Evolutionary conservation across 768 basidiomycete species (phyloP), one percentile per base, ranked within the genome.

Genomic region (Mycena latifolia): DNA sequence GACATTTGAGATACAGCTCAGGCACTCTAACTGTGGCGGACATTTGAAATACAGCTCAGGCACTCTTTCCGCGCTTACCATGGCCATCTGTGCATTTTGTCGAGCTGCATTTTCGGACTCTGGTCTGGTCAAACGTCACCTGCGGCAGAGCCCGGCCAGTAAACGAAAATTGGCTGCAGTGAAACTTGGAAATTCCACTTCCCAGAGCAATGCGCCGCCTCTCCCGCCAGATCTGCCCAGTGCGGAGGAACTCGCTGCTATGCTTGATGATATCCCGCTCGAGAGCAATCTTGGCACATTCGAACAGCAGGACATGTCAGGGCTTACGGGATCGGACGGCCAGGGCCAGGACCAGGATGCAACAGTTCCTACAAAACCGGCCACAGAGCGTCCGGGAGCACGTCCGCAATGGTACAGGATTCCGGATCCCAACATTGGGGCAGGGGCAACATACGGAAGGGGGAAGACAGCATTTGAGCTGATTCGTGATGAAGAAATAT

Each of bases 401-500:
- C 50, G 59, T 12, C 35, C 59, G 2, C 37, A 43, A 18, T 60
- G 46, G 47, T 24, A n/a, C 48, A 24, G 25, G 18, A 39, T 22
- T n/a, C 33, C 47, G n/a, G 41, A 28, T 8, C 2, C 8, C 0
- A 27, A 10, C 3, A 11, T 35, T 18, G 51, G 29, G 1, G 60
- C 60, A 22, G 60, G 60, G 0, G 60, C 52, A 2, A 61, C 60
- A 18, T 54, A 46, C 22, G 60, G 60, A 10, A 2, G 11, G 11
- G 43, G 29, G 1, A 63, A 63, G 50, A 63, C 62, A 1, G 5
- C 37, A 0, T 63, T 63, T 11, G 62, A 63, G 55, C 7, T 50
- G 3, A 63, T 63, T 18, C 37, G 29, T 0, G 62, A 63, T 12
- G 48, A 51, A 1, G 62, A 63, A 27, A 45, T 63, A 4, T 63